These are phyloP conservation scores for Hippophae tibetana DNA, from an alignment of 306 rosid genomes.

Conservation along the genomic window DNA sequence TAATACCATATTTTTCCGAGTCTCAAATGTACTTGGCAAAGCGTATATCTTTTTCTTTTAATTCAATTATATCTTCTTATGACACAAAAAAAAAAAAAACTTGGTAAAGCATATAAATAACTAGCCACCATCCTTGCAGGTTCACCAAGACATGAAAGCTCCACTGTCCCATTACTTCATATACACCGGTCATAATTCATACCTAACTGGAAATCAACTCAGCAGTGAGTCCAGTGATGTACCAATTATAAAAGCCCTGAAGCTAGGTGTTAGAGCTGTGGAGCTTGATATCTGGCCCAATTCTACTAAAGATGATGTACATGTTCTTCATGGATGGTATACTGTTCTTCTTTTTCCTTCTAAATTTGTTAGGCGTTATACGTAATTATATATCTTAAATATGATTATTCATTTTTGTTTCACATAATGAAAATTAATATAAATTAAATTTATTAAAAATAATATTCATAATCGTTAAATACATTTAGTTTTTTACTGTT, in stretches of 20 bases:
- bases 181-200: constrained; percentile 65
- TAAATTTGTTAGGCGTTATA: not conserved
- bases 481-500: no score
- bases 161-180: constrained; percentile 59
- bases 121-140: constrained; percentile 21
- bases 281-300: constrained; percentile 77
- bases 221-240: constrained; percentile 64
- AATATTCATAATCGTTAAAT: no score
- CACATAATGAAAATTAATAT: no score
- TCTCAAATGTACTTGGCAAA: no score
- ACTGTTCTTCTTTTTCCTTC: not conserved
- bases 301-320: constrained; percentile 40
- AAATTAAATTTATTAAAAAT: no score
- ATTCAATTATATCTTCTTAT: no score
- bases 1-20: no score
- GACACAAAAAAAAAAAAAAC: no score
- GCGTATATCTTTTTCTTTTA: no score
- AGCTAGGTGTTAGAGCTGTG: constrained; percentile 60
- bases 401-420: no score
- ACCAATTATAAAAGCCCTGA: constrained; percentile 50
- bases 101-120: not conserved
- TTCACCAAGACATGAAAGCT: constrained; percentile 63
- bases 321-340: constrained; percentile 67
- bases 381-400: not conserved
- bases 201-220: constrained; percentile 68